These are phyloP conservation scores for Sodiomyces alkalinus DNA, from an alignment of 2,329 filamentous ascomycete genomes.

Conservation along the genomic window DNA sequence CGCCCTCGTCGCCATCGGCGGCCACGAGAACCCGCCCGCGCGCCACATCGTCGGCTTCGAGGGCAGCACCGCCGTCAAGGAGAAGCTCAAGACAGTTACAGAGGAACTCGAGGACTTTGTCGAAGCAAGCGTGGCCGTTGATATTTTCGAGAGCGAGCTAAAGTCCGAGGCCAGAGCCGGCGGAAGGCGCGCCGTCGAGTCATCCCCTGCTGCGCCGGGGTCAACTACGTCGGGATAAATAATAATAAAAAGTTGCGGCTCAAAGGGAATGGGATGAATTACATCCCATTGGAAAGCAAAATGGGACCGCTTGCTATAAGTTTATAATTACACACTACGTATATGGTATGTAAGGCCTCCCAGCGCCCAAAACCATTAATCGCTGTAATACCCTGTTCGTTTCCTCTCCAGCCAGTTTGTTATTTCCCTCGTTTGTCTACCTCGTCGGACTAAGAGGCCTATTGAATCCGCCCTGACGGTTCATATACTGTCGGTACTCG, in stretches of 20 bases:
- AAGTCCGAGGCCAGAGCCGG: constrained; percentile 33
- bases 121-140: constrained; percentile 72
- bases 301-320: too few relatives aligned
- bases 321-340: too few relatives aligned
- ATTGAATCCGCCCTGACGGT: constrained; percentile 69
- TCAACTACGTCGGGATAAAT: constrained; percentile 5
- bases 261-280: too few relatives aligned
- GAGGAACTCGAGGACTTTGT: constrained; percentile 96
- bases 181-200: constrained; percentile 13
- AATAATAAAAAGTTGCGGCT: too few relatives aligned
- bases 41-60: constrained; percentile 89
- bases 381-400: too few relatives aligned
- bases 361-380: too few relatives aligned
- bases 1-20: constrained; percentile 80
- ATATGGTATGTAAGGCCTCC: too few relatives aligned
- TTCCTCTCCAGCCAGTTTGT: too few relatives aligned
- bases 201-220: constrained; percentile 9
- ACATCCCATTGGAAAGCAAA: too few relatives aligned
- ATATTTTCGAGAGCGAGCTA: constrained; percentile 49
- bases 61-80: constrained; percentile 74
- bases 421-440: too few relatives aligned
- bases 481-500: constrained; percentile 96
- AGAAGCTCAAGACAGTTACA: constrained; percentile 91
- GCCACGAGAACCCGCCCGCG: constrained; percentile 88
- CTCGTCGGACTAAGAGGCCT: constrained; percentile 50